Percentiles rank a stretch among this genome's conserved stretches.
Evolutionary conservation across 371 early-diverging fungal species (phyloP).

Genomic region (Rhizopus microsporus): DNA sequence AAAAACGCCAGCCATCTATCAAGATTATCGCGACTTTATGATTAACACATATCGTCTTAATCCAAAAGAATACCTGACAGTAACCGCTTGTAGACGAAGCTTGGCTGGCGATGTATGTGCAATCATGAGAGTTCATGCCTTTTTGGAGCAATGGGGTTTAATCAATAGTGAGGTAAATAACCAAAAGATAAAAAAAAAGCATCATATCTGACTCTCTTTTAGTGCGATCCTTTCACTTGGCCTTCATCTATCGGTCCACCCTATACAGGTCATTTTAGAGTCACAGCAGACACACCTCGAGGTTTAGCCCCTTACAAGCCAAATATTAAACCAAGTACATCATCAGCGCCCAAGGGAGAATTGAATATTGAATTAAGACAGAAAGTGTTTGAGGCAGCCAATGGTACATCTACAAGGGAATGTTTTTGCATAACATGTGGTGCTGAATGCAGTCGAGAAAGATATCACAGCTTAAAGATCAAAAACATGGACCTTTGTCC

Average conservation of each 20-base stretch:
- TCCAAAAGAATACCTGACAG: constrained; percentile 93
- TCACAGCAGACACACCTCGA: constrained; percentile 95
- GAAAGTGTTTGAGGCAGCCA: constrained; percentile 54
- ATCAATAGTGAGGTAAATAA: constrained; percentile 93
- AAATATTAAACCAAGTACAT: constrained; percentile 32
- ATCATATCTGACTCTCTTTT: constrained; percentile 7
- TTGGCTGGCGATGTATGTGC: constrained; percentile 97
- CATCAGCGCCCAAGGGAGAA: constrained; percentile 11
- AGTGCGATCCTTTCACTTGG: constrained; percentile 89
- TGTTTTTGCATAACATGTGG: constrained; percentile 87
- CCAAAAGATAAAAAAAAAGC: background rate
- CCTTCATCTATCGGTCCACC: constrained; percentile 95
- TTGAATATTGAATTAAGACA: constrained; percentile 56
- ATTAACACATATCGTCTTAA: constrained; percentile 94
- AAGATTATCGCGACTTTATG: constrained; percentile 98
- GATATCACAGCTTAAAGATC: constrained; percentile 83
- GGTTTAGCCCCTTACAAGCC: constrained; percentile 89
- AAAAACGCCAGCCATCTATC: constrained; percentile 91
- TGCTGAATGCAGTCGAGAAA: constrained; percentile 77
- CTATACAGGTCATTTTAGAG: constrained; percentile 94
- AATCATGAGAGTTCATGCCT: constrained; percentile 96
- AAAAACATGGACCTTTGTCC: constrained; percentile 86
- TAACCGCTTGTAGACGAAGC: constrained; percentile 94
- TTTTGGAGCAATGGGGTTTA: constrained; percentile 99
- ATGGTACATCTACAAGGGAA: constrained; percentile 39